Evolutionary conservation across 2,329 filamentous ascomycete genomes (phyloP), one percentile per base, ranked within the genome.

Genomic region (Bipolaris sorokiniana): DNA sequence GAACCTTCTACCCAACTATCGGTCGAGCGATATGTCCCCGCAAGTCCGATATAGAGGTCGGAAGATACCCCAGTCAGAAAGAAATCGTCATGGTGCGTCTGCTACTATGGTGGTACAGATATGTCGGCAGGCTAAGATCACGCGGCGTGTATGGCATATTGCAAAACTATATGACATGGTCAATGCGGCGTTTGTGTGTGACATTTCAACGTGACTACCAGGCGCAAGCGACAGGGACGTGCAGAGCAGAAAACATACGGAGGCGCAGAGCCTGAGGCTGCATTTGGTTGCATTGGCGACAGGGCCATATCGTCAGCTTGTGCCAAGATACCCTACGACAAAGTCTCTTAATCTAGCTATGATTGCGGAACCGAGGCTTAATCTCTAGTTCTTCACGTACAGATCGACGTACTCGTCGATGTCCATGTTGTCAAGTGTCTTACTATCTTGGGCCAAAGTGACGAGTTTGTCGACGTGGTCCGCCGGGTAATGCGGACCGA

Each of bases 391-490:
- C 78, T 84, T 89, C 51, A 88, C 83, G 72, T 88, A 97, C 77
- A 96, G 78, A 77, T 98, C 92, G 66, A 99, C 90, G 75, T 97
- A 98, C 81, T 95, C 87, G 78, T 99, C 94, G 33, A 98, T 88
- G 52, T 91, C 84, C 83, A 90, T 90, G 70, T 83, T 80, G 81
- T 97, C 91, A 53, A 98, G 81, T 78, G 84, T 87, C 78, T 88
- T 85, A 58, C 83, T 80, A 76, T 97, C 87, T 78, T 89, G 86
- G 68, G 90, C 90, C 50, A 98, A 81, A 65, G 91, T 84, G 49
- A 97, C 84, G 52, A 99, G 84, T 81, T 95, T 84, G 80, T 94
- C 86, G 49, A 97, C 91, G 74, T 88, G 88, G 47, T 84, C 82
- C 75, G 90, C 84, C 59, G 86, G 82, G 79, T 90, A 96, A 82